Evolutionary conservation across 2,329 filamentous ascomycete genomes (phyloP), one percentile per base, ranked within the genome.

Genomic region (Dactylellina haptotyla): DNA sequence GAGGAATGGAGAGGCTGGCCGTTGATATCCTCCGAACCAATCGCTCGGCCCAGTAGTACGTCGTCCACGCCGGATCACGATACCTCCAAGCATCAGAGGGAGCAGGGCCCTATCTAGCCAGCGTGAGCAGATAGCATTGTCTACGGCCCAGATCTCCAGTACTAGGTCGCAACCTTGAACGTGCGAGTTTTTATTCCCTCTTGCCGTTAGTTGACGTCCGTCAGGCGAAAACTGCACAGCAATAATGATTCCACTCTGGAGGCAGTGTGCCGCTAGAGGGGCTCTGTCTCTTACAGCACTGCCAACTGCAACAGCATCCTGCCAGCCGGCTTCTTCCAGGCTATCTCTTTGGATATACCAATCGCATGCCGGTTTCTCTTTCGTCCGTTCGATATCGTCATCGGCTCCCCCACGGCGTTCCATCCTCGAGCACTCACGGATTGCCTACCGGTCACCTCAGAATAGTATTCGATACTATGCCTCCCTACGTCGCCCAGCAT

Each of bases 221-320:
- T 18, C n/a, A 23, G 53, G 16, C 63, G 8, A 4, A 9, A 28
- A 41, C 26, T 2, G n/a, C 32, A 16, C 28, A 6, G 34, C 25
- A 16, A 67, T n/a, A n/a, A n/a, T 67, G 63, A 59, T 59, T 51
- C 63, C 63, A 18, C 30, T 72, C 26, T 72, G 67, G 67, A 39
- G 67, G 30, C 54, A 58, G 4, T 64, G 58, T 16, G 59, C 45
- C 18, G 14, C 37, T 12, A 57, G 59, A 58, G 59, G 46, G 43
- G 46, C 43, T 5, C 9, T 58, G 18, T 20, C 26, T 25, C 12
- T 54, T 1, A 45, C 59, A 8, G 6, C 45, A 10, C n/a, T 53
- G 12, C 37, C 59, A 14, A 20, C 67, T 25, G 56, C 67, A 18
- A 23, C 45, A 1, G 23, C 28, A 32, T 23, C 53, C 3, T 53